A percentile compares a stretch with the other conserved stretches of the same genome.
Conservation (phyloP, 139 green algal species). For the Diplosphaera chodatii region DNA sequence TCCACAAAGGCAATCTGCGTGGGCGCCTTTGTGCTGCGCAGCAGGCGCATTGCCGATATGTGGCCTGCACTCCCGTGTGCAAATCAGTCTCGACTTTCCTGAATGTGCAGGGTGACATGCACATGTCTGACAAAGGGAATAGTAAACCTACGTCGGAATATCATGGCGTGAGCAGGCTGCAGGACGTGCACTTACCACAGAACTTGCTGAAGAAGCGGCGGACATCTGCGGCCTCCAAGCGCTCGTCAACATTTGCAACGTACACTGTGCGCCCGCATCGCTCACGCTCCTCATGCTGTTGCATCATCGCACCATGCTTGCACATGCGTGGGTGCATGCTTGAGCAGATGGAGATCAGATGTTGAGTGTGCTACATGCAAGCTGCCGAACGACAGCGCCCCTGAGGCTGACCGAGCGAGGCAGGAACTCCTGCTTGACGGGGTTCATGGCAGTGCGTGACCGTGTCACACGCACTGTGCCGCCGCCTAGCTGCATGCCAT, state of each 20-base stretch:
- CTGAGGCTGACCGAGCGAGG: conserved; percentile 45
- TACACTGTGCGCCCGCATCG: conserved; percentile 82
- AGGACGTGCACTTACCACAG: conserved; percentile 85
- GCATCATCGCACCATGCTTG: too few relatives aligned
- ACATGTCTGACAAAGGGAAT: background rate
- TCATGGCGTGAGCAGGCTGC: too few relatives aligned
- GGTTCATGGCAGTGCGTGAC: conserved; percentile 90
- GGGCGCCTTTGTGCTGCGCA: conserved; percentile 82
- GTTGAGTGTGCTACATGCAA: too few relatives aligned
- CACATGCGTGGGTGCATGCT: too few relatives aligned
- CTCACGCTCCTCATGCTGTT: conserved; percentile 54
- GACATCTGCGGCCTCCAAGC: conserved; percentile 65
- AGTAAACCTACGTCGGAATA: too few relatives aligned
- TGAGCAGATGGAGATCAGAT: too few relatives aligned
- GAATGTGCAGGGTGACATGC: background rate
- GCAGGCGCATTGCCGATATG: conserved; percentile 73
- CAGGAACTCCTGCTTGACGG: conserved; percentile 80
- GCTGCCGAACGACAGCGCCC: too few relatives aligned
- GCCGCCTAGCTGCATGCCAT: conserved; percentile 58
- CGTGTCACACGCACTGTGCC: conserved; percentile 77
- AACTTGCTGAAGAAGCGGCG: conserved; percentile 82
- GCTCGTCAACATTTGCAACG: conserved; percentile 91
- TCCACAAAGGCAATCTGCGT: conserved; percentile 96
- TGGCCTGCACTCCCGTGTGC: too few relatives aligned
- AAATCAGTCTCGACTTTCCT: too few relatives aligned